Base-by-base conservation (phyloP, 805 yeast species). In the Wilhelminamyces savonicus region DNA sequence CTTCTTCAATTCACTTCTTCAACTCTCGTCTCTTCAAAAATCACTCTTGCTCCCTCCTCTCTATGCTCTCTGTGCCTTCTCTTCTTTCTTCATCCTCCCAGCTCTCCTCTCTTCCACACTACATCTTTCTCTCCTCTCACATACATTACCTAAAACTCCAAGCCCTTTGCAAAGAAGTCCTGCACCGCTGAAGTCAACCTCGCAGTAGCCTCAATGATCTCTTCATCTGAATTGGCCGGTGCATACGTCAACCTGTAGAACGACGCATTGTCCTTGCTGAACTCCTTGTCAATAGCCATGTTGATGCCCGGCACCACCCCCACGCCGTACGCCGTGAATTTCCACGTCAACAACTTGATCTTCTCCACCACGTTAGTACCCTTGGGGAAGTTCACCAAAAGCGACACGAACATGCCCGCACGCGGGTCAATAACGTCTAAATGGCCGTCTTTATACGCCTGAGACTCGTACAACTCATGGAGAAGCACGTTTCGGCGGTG, bases 381-480 rank as follows among this genome's bases (percentile, higher is more conserved):
- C 27, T 25, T 32, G 26, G 39, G 44, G 21, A 29, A 30, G 15
- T 29, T 28, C 15, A 18, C 9, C 35, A 46, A 50, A 6, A 37
- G 40, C 23, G 37, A 27, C 18, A 34, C 39, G 27, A 50, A 50
- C 55, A 50, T 49, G 7, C 55, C 55, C 2, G 54, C 54, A 13
- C 34, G 32, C 2, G 52, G 48, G 23, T 44, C 51, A 13, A 50
- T 36, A 17, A 48, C 42, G 3, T 40, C 40, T 13, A 48, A 21
- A 25, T 46, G 44, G 21, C 41, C 43, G 18, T 39, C 41, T 23
- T 40, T 31, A 31, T 28, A 37, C 2, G 52, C 54, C 13, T 43
- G 25, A 29, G 50, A 48, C 24, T 42, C 33, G 25, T 30, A 32
- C 21, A 50, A 26, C 11, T 31, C 26, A 21, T 34, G 31, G 23